phyloP scores from a whole-genome alignment of 441 rosid species.

The Syzygium malaccense region DNA sequence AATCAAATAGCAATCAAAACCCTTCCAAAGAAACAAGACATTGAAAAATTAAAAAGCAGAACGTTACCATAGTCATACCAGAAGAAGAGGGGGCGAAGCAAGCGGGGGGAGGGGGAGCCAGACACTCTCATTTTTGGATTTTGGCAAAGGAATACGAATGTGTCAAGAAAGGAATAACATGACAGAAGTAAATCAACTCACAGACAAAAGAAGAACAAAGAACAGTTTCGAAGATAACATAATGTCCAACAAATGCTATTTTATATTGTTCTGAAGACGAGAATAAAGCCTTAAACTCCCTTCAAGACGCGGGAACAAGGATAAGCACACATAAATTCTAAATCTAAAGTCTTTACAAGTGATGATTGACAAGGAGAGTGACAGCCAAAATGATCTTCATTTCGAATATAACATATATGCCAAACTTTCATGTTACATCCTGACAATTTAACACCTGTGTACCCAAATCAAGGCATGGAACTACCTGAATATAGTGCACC shows the following conservation, averaged over 20 bases:
- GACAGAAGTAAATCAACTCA: background rate
- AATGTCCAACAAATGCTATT: background rate
- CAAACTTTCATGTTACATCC: background rate
- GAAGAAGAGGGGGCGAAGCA: background rate
- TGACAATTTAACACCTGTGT: background rate
- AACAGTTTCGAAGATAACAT: background rate
- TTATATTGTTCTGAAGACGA: background rate
- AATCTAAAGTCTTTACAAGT: background rate
- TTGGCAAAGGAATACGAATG: background rate
- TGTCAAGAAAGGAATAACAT: background rate
- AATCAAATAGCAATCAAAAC: background rate
- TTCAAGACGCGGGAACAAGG: background rate
- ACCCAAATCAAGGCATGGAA: background rate
- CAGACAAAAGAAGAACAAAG: background rate
- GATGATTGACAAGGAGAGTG: background rate
- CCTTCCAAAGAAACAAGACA: background rate
- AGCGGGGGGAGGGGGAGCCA: background rate
- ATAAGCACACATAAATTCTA: background rate
- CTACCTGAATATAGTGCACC: constrained; percentile 87
- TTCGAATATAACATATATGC: background rate
- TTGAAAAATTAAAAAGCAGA: background rate
- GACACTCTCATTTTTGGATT: background rate
- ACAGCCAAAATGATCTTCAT: background rate
- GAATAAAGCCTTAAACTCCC: background rate
- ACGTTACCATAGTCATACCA: background rate